A percentile compares a stretch with the other conserved stretches of the same genome.
These are phyloP conservation scores for Prillingera fragicola DNA, from an alignment of 1,284 basidiomycete species.

Conservation along the genomic window DNA sequence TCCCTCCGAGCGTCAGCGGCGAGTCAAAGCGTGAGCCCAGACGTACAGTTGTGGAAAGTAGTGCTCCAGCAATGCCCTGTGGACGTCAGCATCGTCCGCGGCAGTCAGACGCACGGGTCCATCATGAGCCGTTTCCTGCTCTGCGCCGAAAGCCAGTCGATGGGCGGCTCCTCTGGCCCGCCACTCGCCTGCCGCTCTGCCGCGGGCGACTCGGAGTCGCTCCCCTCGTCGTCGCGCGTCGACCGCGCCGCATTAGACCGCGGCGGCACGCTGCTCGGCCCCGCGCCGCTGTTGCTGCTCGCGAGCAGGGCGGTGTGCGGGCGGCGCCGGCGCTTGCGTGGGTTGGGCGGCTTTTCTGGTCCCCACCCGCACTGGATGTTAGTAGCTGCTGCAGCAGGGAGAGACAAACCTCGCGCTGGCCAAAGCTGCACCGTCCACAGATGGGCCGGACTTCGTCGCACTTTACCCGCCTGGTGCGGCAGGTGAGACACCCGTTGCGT, in stretches of 20 bases:
- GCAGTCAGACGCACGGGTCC: constrained; percentile 25
- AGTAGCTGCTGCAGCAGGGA: neutral
- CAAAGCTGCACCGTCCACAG: constrained; percentile 23
- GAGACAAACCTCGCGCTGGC: constrained; percentile 25
- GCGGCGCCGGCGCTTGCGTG: constrained; percentile 9
- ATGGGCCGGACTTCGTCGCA: constrained; percentile 35
- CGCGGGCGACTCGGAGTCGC: neutral
- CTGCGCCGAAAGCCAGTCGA: constrained; percentile 16
- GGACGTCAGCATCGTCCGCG: neutral
- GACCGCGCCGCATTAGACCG: neutral
- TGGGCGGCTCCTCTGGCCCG: constrained; percentile 1
- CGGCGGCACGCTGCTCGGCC: too few relatives aligned
- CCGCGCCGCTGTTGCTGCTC: neutral
- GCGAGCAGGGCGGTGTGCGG: neutral
- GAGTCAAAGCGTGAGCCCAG: neutral
- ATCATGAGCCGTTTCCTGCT: constrained; percentile 23
- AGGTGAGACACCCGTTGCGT: constrained; percentile 36
- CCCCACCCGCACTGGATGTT: constrained; percentile 15
- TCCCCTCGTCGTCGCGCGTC: neutral
- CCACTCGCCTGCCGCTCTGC: neutral
- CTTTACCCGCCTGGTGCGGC: constrained; percentile 38
- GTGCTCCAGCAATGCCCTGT: constrained; percentile 6
- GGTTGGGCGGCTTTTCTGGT: constrained; percentile 16
- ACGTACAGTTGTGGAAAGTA: constrained; percentile 4
- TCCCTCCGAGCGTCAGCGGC: constrained; percentile 18